Evolutionary conservation across 768 basidiomycete species (phyloP), one percentile per base, ranked within the genome.

Genomic region (Cubamyces sp.): DNA sequence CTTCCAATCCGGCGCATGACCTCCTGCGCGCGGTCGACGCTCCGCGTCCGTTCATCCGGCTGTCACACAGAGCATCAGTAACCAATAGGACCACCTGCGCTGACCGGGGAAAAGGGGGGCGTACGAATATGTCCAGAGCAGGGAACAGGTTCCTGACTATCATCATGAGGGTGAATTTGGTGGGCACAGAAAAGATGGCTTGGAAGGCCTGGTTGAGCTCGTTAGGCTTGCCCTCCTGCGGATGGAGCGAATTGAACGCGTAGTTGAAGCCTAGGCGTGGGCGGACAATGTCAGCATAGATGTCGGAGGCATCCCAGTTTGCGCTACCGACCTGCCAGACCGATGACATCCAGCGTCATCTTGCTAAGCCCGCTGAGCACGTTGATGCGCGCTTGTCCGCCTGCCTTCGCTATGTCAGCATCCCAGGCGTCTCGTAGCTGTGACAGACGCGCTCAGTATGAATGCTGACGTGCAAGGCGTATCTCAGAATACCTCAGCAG

Each of bases 321-420:
- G 26, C 5, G 14, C 4, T 5, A 37, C 53, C 14, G 21, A 77
- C 78, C 79, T 16, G 79, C 71, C 26, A 76, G 74, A 5, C 79
- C 79, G 26, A 81, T 79, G 40, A 79, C 73, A 49, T 80, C 78
- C 19, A 80, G 68, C 0, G 79, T 78, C 61, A 71, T 69, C 62
- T 66, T 73, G 58, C 67, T 70, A 8, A 79, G 60, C 71, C 74
- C 76, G 0, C 71, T 67, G 11, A 74, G 57, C 11, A 74, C 66
- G 30, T 80, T 71, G 18, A 78, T 66, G 12, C 70, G 69, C 0
- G 57, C 57, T 43, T 8, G 57, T 30, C 53, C 57, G n/a, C 61
- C 21, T 48, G 64, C n/a, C 48, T 77, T 65, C n/a, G 70, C 57
- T 25, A 77, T 74, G 65, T 84, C 30, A 3, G 9, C 41, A 23